Evolutionary conservation across 2,329 filamentous ascomycete species (phyloP).

Genomic region (Aureobasidium sp.): DNA sequence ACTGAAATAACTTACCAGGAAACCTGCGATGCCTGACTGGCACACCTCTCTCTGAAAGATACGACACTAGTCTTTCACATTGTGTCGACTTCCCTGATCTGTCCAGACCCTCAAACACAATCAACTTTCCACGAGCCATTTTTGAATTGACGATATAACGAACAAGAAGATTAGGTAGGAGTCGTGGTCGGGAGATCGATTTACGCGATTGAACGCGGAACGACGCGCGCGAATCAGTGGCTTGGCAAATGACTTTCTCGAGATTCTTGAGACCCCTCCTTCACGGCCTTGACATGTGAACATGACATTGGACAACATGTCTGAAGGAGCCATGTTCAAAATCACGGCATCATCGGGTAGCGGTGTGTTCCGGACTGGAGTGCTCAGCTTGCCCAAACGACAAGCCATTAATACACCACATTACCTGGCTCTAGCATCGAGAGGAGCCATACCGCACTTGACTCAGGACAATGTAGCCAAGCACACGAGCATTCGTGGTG

Average conservation of each 20-base stretch:
- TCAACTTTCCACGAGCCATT: slow-evolving; percentile 52
- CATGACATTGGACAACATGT: background rate
- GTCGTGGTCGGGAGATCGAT: background rate
- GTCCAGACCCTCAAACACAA: slow-evolving; percentile 83
- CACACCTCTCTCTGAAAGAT: slow-evolving; percentile 42
- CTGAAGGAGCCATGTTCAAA: slow-evolving; percentile 32
- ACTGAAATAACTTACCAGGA: slow-evolving; percentile 43
- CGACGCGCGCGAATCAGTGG: background rate
- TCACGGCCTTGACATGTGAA: background rate
- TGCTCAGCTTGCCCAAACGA: slow-evolving; percentile 53
- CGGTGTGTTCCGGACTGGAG: slow-evolving; percentile 57
- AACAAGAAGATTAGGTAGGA: background rate
- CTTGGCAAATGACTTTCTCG: background rate
- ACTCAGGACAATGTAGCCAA: slow-evolving; percentile 72
- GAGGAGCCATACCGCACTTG: slow-evolving; percentile 79
- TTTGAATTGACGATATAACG: background rate
- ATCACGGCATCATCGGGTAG: slow-evolving; percentile 30
- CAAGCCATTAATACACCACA: slow-evolving; percentile 71
- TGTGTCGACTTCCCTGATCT: slow-evolving; percentile 90
- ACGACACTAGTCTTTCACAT: slow-evolving; percentile 57
- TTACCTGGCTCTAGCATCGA: slow-evolving; percentile 70
- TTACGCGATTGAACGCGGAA: background rate
- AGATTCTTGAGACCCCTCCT: background rate
- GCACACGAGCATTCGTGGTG: slow-evolving; percentile 55
- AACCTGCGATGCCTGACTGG: slow-evolving; percentile 55